Evolutionary conservation across 2,329 filamentous ascomycete species (phyloP), one percentile per base, ranked within the genome.

Genomic region (Cladosporium sp.): DNA sequence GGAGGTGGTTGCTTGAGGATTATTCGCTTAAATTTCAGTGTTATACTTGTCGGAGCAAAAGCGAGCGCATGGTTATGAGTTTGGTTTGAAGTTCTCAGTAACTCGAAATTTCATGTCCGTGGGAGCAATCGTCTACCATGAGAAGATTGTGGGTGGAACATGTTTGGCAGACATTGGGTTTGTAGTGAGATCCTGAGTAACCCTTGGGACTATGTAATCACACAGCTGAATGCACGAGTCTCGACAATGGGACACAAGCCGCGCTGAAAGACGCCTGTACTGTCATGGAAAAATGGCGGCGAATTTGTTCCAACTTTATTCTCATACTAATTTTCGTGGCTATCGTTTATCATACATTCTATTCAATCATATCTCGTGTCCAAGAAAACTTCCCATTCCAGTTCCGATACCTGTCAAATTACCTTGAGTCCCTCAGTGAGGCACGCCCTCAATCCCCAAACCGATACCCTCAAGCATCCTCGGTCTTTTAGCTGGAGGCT

Each of bases 391-490:
- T 45, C 24, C 24, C 42, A 28, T 9, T 28, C 6, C n/a, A 3
- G 15, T 25, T 8, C n/a, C 24, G 15, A 48, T 20, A 5, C 8
- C 28, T 10, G 8, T 9, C 9, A 9, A 32, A 32, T 32, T n/a
- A n/a, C n/a, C 28, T 2, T 32, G 8, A 9, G 8, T 10, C 12
- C 8, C 28, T 44, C 36, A 45, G 25, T 44, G 51, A 12, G 51
- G 39, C 6, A 54, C 40, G 19, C 52, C 52, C 22, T 47, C 78
- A 70, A 85, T 84, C 50, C 83, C 82, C 51, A 85, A 71, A 56
- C 83, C 83, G 68, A 84, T 75, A 56, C 73, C 73, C 32, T 77
- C 75, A 62, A 73, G 74, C 58, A 75, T 67, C 62, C 79, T 78
- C 25, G 77, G 71, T 66, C 80, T 80, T 72, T 85, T 86, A 13